Base-by-base conservation (phyloP, 2,329 filamentous ascomycete genomes). In the Ascochyta koolunga region DNA sequence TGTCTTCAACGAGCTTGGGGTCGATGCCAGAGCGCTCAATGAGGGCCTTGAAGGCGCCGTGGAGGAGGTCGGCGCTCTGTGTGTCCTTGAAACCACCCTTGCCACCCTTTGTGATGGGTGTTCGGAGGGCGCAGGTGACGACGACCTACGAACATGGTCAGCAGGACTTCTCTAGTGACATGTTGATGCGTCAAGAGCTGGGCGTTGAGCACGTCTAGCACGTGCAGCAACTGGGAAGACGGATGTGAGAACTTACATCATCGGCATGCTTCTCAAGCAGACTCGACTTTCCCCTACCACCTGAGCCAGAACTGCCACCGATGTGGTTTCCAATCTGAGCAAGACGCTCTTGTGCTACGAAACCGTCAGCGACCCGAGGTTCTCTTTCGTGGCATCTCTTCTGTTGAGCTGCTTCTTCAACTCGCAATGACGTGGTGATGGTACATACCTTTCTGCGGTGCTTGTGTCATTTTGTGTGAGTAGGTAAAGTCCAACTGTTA, bases 11-110 rank as follows among this genome's bases (percentile, higher is more conserved):
- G 31, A 95, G 83, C 32, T 80, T 80, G 19, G 95, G 93, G 78
- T 97, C 90, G 77, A 98, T 96, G 62, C 87, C 87, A 64, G 93
- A 97, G 67, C 91, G 90, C 52, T 89, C 82, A 72, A 98, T 83
- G 61, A 98, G 80, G 55, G 87, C 87, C 78, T 87, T 89, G 78
- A 98, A 88, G 40, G 91, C 88, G 66, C 91, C 91, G 44, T 87
- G 86, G 68, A 98, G 87, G 59, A 98, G 82, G 76, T 98, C 93
- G 35, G 91, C 85, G 6, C 90, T 90, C 50, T 86, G 83, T 8
- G 95, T 98, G 78, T 98, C 95, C 82, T 98, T 98, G 83, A 99
- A 95, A 43, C 87, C 89, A 65, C 95, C 95, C 79, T 92, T 93
- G 69, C 93, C 92, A 65, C 92, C 93, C 78, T 91, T 96, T 63